Percentiles rank a stretch among this genome's conserved stretches.
These are phyloP conservation scores for Corylus avellana DNA, from an alignment of 306 rosid genomes.

Conservation along the genomic window DNA sequence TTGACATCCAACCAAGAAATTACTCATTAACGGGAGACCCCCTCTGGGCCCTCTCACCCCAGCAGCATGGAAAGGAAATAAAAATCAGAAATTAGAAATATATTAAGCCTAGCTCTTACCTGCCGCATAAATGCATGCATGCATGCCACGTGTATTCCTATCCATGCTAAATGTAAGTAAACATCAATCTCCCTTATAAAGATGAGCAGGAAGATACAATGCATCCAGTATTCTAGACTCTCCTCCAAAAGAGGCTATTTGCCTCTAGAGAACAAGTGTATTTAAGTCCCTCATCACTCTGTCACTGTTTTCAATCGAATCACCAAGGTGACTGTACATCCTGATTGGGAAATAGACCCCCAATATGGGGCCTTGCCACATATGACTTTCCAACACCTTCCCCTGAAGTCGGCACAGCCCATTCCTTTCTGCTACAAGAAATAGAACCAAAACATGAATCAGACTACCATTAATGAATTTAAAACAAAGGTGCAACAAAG, in stretches of 20 bases:
- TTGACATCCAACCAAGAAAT: background rate
- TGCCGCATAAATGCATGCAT: constrained; percentile 41
- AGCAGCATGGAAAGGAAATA: background rate
- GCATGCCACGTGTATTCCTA: constrained; percentile 55
- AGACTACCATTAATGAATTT: background rate
- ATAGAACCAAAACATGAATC: background rate
- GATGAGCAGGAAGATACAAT: constrained; percentile 81
- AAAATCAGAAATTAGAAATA: constrained; percentile 1
- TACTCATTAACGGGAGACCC: constrained; percentile 15
- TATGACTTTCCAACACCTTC: constrained; percentile 58
- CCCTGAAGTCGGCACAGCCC: constrained; percentile 53
- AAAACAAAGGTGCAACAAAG: no score
- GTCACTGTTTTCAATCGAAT: constrained; percentile 59
- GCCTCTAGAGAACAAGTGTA: constrained; percentile 61
- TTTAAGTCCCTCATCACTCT: constrained; percentile 45
- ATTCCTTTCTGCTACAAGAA: constrained; percentile 64
- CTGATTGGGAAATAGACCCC: constrained; percentile 59
- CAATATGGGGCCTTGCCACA: constrained; percentile 52
- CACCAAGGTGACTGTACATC: constrained; percentile 95
- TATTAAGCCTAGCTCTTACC: constrained; percentile 33
- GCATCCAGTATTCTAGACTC: constrained; percentile 63
- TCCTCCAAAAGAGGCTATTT: constrained; percentile 55
- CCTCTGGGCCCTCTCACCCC: background rate
- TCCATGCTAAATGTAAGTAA: constrained; percentile 53
- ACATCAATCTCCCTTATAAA: constrained; percentile 64